Base-by-base conservation (phyloP, 768 basidiomycete species). In the Termitomyces sp. region DNA sequence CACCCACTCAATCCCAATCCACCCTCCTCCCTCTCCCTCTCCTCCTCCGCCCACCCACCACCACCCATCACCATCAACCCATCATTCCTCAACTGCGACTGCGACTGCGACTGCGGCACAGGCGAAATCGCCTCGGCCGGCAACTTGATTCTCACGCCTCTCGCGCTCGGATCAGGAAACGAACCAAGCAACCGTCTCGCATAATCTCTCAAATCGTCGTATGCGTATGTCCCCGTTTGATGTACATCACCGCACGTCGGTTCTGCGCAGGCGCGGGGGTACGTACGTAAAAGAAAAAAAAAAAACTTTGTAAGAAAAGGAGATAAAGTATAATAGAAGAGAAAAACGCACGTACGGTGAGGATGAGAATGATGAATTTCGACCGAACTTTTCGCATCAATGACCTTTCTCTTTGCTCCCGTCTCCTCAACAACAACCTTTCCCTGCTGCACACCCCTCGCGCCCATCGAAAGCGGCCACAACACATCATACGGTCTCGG, bases 401-500 rank as follows among this genome's bases (percentile, higher is more conserved):
- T 42, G 26, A 48, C 51, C n/a, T 61, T 59, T 28, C 7, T 3
- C 28, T 7, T 5, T 28, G 28, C 28, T 17, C 46, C 58, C 32
- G 62, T 58, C 24, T 65, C 66, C 47, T 78, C 77, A 3, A 71
- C 66, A 0, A 71, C 66, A 0, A 77, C 75, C 35, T 71, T 73
- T 2, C 70, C 76, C 26, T 70, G 70, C 10, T 70, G 70, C 11
- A 64, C 62, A 10, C 51, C 60, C 32, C 65, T 66, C 55, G 70
- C 73, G 49, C 74, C 68, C 57, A 70, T 75, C 41, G 71, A 72
- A 30, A 90, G 75, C 0, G 95, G 95, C 81, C 88, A 88, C 2
- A 95, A 74, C 2, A 98, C 70, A 68, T 98, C 90, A 64, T 96
- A 97, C 1, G 86, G 83, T 37, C 76, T 71, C 1, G 81, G 73